Base-by-base conservation (phyloP, 1,284 basidiomycete species). In the Bjerkandera adusta region DNA sequence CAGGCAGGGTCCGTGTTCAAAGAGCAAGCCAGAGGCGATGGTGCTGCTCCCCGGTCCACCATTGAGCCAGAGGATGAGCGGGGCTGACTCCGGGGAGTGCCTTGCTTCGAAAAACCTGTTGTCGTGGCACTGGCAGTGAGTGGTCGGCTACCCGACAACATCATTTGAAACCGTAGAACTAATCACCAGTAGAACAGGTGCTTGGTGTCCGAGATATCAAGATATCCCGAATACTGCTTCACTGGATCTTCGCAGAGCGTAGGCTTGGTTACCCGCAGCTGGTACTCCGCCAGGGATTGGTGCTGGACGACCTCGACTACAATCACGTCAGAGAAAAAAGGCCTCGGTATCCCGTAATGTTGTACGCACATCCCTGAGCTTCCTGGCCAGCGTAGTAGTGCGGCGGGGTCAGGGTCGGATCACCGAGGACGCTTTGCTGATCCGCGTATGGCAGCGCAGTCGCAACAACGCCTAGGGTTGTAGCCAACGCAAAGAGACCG, bases 1-100 rank as follows among this genome's bases (percentile, higher is more conserved):
- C 26, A 68, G 70, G 68, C 92, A 95, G 0, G 92, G 91, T 0
- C 92, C 92, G 27, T 97, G 83, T 67, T 97, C 91, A 54, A 93
- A 83, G 25, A 93, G 71, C 13, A 92, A 73, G 16, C 90, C 91
- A 1, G 85, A 84, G 3, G 83, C 86, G 21, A 55, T 50, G n/a
- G 79, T 88, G 54, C 76, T 82, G 63, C 85, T 86, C 4, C 85
- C 88, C 12, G 89, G 88, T 4, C 89, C 89, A 37, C 77, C 78
- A 60, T 79, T 81, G 52, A 80, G 68, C 81, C 81, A 84, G 30
- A 83, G 67, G 26, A 81, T 71, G 10, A 84, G 64, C 5, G 81
- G 81, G 36, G 79, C 81, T 18, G 73, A 66, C 36, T 65, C 62
- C 4, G 81, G 81, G 48, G 64, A 66, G 37, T 55, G 33, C 27